These are phyloP conservation scores for Naganishia albida DNA, from an alignment of 1,284 basidiomycete genomes.

Conservation along the genomic window DNA sequence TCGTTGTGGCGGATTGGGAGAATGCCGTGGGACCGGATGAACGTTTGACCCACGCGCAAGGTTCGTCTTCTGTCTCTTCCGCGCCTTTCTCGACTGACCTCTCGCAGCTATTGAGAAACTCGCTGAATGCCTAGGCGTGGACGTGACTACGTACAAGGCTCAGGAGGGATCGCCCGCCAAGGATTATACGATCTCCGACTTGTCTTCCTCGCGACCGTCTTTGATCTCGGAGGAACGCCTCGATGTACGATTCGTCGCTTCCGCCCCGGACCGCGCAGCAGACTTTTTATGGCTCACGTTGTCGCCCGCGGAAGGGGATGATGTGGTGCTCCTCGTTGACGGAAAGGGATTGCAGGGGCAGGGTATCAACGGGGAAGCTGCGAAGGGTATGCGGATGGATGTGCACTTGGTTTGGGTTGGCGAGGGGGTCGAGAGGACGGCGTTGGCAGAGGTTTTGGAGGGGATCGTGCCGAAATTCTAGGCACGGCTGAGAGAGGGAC, in stretches of 20 bases:
- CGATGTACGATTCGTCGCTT: background rate
- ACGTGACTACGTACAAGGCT: background rate
- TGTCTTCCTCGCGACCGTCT: background rate
- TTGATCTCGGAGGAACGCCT: conserved; percentile 1
- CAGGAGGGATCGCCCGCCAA: background rate
- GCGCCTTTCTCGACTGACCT: background rate
- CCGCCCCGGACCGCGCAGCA: background rate
- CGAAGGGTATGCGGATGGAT: background rate
- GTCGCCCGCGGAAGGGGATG: background rate
- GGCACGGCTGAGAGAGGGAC: background rate
- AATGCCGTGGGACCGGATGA: background rate
- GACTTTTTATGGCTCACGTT: conserved; percentile 21
- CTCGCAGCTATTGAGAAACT: conserved; percentile 6
- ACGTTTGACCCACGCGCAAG: conserved; percentile 12
- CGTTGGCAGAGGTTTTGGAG: conserved; percentile 5
- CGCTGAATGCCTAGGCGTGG: background rate
- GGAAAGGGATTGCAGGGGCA: background rate
- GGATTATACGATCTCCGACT: conserved; percentile 1
- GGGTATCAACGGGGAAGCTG: background rate
- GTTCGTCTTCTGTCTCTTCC: background rate
- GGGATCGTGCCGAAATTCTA: conserved; percentile 7
- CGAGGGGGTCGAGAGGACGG: conserved; percentile 4
- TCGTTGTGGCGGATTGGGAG: background rate
- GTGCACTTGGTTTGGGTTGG: conserved; percentile 4
- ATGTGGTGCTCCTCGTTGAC: conserved; percentile 20